phyloP scores from a whole-genome alignment of 345 rosid species.

The Eucalyptus coolabah region DNA sequence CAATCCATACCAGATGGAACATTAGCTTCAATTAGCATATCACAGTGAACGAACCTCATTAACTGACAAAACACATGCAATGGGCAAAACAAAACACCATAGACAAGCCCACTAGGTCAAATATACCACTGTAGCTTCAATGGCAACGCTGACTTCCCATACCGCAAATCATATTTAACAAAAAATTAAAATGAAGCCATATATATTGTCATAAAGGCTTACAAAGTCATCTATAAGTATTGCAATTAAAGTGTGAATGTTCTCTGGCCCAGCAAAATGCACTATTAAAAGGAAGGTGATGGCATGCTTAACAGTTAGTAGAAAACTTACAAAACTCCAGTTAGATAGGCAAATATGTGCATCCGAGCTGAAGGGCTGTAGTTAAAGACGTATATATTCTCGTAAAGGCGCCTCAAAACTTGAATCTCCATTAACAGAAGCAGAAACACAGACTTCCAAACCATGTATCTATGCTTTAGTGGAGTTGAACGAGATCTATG shows the following conservation, averaged over 20 bases:
- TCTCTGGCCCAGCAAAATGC: not conserved
- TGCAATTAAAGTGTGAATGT: not conserved
- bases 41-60: not conserved
- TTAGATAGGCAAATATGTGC: constrained; percentile 50
- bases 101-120: not conserved
- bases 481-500: constrained; percentile 24
- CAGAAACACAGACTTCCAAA: constrained; percentile 53
- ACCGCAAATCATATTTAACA: not conserved
- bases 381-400: constrained; percentile 39
- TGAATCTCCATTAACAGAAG: constrained; percentile 64
- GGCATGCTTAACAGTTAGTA: not conserved
- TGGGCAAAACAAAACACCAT: not conserved
- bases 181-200: not conserved
- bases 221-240: not conserved
- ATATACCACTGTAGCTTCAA: not conserved
- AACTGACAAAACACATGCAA: not conserved
- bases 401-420: constrained; percentile 54
- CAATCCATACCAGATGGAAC: not conserved
- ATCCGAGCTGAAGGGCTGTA: constrained; percentile 59
- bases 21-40: not conserved
- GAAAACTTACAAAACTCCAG: constrained; percentile 52
- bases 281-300: not conserved
- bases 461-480: constrained; percentile 12
- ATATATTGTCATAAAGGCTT: not conserved
- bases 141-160: not conserved